Conservation (phyloP, 352 stramenopile species). For the Pythium utonaiense region DNA sequence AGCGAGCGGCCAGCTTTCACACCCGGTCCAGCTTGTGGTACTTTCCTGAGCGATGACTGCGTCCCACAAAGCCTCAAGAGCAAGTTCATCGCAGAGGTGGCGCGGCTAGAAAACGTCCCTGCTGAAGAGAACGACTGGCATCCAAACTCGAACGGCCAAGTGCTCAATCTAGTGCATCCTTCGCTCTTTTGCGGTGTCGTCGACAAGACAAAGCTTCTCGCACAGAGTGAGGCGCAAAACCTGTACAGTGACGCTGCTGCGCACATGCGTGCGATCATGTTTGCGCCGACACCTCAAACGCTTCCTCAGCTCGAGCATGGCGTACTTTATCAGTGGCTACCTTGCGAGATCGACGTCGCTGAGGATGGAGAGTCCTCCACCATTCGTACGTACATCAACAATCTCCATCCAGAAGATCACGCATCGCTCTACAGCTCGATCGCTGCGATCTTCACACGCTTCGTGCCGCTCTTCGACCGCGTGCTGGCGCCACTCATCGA, state of each 20-base stretch:
- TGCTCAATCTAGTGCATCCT: slow-evolving; percentile 61
- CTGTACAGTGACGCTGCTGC: slow-evolving; percentile 11
- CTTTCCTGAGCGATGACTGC: neutral
- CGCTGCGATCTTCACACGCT: slow-evolving; percentile 18
- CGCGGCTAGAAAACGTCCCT: slow-evolving; percentile 28
- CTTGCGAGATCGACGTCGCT: slow-evolving; percentile 24
- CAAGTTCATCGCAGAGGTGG: neutral
- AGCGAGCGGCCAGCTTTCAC: too few species aligned
- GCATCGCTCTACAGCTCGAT: slow-evolving; percentile 24
- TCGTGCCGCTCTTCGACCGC: slow-evolving; percentile 33
- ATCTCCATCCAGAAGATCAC: slow-evolving; percentile 28
- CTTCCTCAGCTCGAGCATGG: slow-evolving; percentile 4
- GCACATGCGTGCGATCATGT: slow-evolving; percentile 33
- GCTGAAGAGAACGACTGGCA: slow-evolving; percentile 57
- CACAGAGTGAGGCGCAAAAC: neutral
- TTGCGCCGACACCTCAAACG: slow-evolving; percentile 10
- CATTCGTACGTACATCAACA: slow-evolving; percentile 39
- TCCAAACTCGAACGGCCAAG: slow-evolving; percentile 39
- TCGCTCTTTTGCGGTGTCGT: slow-evolving; percentile 43
- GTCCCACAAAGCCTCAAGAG: neutral
- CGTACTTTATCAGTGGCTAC: slow-evolving; percentile 37
- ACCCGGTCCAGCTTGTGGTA: neutral
- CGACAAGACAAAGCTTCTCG: slow-evolving; percentile 22
- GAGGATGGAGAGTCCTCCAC: neutral
- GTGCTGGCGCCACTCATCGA: slow-evolving; percentile 11